Evolutionary conservation across 1,139 yeast genomes (phyloP).

Genomic region (Yamadazyma jaroonii): DNA sequence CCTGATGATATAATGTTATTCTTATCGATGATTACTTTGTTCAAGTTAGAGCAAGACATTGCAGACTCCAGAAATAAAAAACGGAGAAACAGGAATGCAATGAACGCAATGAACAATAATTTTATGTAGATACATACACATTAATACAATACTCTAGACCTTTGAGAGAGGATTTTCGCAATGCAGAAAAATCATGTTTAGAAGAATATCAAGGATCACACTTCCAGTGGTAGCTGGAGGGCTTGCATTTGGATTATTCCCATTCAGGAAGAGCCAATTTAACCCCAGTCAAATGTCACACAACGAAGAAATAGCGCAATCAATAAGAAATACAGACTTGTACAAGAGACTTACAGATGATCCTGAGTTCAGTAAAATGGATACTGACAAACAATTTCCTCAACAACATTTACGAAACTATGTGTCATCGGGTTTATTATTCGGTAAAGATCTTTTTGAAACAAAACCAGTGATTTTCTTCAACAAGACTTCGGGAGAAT

Average conservation of each 20-base stretch:
- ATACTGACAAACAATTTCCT: slow-evolving; percentile 51
- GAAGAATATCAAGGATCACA: slow-evolving; percentile 21
- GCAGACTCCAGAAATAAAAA: too few species aligned
- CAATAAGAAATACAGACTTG: slow-evolving; percentile 29
- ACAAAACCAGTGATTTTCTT: slow-evolving; percentile 64
- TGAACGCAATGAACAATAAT: too few species aligned
- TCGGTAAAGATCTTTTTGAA: slow-evolving; percentile 60
- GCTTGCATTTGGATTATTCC: slow-evolving; percentile 45
- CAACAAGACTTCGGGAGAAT: slow-evolving; percentile 43
- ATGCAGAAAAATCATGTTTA: slow-evolving; percentile 18
- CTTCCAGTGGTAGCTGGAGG: slow-evolving; percentile 44
- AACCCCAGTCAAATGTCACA: slow-evolving; percentile 21
- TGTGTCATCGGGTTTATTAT: slow-evolving; percentile 64
- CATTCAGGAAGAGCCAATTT: slow-evolving; percentile 36
- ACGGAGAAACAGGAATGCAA: too few species aligned
- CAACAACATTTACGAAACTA: slow-evolving; percentile 59
- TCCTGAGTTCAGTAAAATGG: slow-evolving; percentile 20
- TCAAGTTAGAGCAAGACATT: slow-evolving; percentile 1
- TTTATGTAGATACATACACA: too few species aligned
- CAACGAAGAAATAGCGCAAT: slow-evolving; percentile 28
- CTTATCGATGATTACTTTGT: neutral
- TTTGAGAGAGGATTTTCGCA: neutral
- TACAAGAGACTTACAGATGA: slow-evolving; percentile 31
- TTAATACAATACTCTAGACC: too few species aligned
- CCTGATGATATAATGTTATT: slow-evolving; percentile 2